Evolutionary conservation across 1,139 yeast species (phyloP).

Genomic region (Blastobotrys petasosporus): DNA sequence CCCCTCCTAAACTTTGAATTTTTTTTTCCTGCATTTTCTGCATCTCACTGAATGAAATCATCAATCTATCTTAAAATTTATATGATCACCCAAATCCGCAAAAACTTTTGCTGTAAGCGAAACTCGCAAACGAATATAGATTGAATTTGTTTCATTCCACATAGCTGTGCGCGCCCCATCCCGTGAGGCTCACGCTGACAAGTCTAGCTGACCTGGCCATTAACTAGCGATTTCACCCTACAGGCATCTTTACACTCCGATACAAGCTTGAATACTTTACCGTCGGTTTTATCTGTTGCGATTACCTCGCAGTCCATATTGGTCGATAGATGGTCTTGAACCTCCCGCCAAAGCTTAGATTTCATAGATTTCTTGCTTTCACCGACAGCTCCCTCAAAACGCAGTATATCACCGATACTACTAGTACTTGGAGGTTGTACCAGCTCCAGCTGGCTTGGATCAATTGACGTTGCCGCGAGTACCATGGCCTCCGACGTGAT

Average conservation of each 20-base stretch:
- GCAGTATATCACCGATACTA: constrained; percentile 26
- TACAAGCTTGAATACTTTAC: constrained; percentile 2
- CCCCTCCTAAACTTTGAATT: too few relatives aligned
- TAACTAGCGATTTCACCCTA: constrained; percentile 11
- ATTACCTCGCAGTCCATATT: constrained; percentile 14
- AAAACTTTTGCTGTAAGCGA: too few relatives aligned
- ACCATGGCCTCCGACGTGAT: constrained; percentile 54
- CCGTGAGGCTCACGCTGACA: not conserved
- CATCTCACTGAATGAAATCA: too few relatives aligned
- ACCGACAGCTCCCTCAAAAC: constrained; percentile 21
- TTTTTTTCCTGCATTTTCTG: too few relatives aligned
- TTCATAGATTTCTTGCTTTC: constrained; percentile 11
- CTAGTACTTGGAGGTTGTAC: constrained; percentile 37
- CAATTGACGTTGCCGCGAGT: constrained; percentile 41
- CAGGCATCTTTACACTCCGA: constrained; percentile 11
- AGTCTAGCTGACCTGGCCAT: constrained; percentile 12
- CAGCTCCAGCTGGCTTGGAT: constrained; percentile 31
- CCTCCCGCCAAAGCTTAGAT: constrained; percentile 19
- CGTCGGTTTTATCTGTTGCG: constrained; percentile 2
- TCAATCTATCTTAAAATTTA: too few relatives aligned
- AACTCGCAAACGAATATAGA: too few relatives aligned
- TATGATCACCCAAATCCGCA: too few relatives aligned
- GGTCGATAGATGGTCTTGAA: constrained; percentile 16
- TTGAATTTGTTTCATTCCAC: too few relatives aligned
- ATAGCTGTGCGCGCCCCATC: too few relatives aligned